These are phyloP conservation scores for Schizothecium vesticola DNA, from an alignment of 495 filamentous ascomycete species.

Conservation along the genomic window DNA sequence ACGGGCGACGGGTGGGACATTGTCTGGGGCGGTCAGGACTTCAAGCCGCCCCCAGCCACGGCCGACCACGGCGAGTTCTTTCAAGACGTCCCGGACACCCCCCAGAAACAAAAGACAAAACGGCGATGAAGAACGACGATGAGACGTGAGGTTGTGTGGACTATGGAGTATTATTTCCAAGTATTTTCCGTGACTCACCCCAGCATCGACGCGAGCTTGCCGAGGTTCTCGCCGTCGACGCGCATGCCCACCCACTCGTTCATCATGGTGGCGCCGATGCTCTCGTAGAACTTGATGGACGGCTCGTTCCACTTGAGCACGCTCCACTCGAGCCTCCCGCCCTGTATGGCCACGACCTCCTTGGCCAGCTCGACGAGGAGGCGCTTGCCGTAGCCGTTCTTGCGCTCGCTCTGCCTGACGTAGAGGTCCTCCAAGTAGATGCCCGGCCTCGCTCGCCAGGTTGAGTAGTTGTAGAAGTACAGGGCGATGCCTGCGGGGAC, in stretches of 20 bases:
- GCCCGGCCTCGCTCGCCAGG: slow-evolving; percentile 80
- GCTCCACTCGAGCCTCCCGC: slow-evolving; percentile 83
- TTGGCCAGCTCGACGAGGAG: slow-evolving; percentile 71
- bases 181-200: slow-evolving; percentile 21
- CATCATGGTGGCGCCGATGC: slow-evolving; percentile 74
- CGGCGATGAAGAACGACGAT: background rate
- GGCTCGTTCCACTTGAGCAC: slow-evolving; percentile 90
- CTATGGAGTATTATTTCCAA: background rate
- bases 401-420: slow-evolving; percentile 63
- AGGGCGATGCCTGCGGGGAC: slow-evolving; percentile 51
- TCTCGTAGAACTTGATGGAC: slow-evolving; percentile 80
- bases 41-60: slow-evolving; percentile 12
- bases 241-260: slow-evolving; percentile 90
- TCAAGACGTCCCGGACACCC: slow-evolving; percentile 8
- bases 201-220: slow-evolving; percentile 49
- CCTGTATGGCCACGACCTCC: slow-evolving; percentile 65
- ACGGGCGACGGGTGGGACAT: slow-evolving; percentile 20
- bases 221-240: slow-evolving; percentile 68
- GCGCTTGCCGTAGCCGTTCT: slow-evolving; percentile 71
- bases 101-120: background rate
- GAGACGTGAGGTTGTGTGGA: background rate
- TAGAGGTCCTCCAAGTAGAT: slow-evolving; percentile 95
- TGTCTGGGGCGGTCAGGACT: slow-evolving; percentile 29
- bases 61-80: slow-evolving; percentile 26
- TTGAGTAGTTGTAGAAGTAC: slow-evolving; percentile 60